Conservation (phyloP, 2,329 filamentous ascomycete genomes). For the Dendryphion nanum region DNA sequence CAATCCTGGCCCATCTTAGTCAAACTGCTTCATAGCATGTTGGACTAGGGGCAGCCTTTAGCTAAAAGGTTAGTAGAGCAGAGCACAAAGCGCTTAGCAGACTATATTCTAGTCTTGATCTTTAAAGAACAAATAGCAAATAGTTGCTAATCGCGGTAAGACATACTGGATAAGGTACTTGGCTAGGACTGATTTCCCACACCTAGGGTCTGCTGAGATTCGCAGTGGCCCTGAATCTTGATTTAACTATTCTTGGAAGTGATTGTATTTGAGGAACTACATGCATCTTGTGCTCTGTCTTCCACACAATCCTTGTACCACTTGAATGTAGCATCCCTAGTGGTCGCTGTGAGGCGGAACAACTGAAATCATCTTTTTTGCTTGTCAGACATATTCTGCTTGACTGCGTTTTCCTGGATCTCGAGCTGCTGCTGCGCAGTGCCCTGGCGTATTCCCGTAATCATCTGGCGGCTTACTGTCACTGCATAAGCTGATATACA, state of each 20-base stretch:
- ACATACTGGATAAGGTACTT: slow-evolving; percentile 13
- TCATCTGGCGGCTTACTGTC: slow-evolving; percentile 9
- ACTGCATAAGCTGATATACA: slow-evolving; percentile 16
- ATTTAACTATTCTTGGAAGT: slow-evolving; percentile 15
- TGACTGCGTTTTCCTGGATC: slow-evolving; percentile 11
- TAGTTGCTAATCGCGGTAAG: neutral
- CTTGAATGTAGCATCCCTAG: slow-evolving; percentile 16
- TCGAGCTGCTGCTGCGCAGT: slow-evolving; percentile 12
- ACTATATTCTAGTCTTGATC: neutral
- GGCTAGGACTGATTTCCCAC: slow-evolving; percentile 26
- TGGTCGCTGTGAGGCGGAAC: slow-evolving; percentile 17
- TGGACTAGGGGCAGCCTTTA: neutral
- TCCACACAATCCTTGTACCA: slow-evolving; percentile 20
- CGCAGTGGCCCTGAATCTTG: slow-evolving; percentile 16
- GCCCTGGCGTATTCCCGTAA: slow-evolving; percentile 5
- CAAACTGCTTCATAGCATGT: neutral
- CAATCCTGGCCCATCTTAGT: neutral
- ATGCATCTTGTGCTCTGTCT: slow-evolving; percentile 13
- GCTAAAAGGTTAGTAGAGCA: neutral
- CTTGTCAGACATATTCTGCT: slow-evolving; percentile 6
- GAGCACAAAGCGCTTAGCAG: neutral
- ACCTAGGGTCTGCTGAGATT: slow-evolving; percentile 29
- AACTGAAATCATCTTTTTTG: slow-evolving; percentile 18
- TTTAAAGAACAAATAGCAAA: too few species aligned
- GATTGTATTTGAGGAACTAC: slow-evolving; percentile 15